phyloP scores from a whole-genome alignment of 257 asterid genomes.

The Cruciata laevipes region DNA sequence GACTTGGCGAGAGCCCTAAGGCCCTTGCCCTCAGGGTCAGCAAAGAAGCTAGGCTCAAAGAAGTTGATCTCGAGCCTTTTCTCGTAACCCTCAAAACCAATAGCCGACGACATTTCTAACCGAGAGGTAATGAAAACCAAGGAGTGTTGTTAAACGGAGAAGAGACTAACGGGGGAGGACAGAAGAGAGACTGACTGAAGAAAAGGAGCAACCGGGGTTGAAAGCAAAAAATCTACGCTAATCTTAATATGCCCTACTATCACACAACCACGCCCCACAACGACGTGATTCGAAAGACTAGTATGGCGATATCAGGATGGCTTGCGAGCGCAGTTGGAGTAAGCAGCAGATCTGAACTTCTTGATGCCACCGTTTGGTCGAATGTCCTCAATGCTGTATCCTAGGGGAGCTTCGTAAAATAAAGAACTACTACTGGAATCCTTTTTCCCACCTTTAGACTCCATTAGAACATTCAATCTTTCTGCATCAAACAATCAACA shows the following conservation, averaged over 20 bases:
- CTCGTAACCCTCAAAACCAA: conserved; percentile 84
- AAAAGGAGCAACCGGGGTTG: conserved; percentile 45
- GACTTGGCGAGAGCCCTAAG: conserved; percentile 55
- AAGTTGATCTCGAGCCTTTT: conserved; percentile 79
- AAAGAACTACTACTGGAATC: conserved; percentile 68
- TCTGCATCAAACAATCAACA: conserved; percentile 2
- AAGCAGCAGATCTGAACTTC: conserved; percentile 96
- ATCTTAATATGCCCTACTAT: conserved; percentile 8
- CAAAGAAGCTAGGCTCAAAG: conserved; percentile 55
- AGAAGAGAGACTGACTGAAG: conserved; percentile 43
- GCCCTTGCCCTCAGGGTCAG: conserved; percentile 79
- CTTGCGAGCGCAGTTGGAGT: conserved; percentile 98
- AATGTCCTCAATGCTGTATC: conserved; percentile 84
- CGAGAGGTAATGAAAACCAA: conserved; percentile 7
- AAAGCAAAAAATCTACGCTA: conserved; percentile 23
- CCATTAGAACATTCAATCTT: conserved; percentile 78
- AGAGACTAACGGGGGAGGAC: conserved; percentile 11
- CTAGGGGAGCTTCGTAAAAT: conserved; percentile 88
- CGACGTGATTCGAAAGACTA: conserved; percentile 30
- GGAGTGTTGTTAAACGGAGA: conserved; percentile 5
- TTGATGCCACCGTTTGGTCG: conserved; percentile 96
- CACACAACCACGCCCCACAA: conserved; percentile 48
- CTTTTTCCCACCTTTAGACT: conserved; percentile 87
- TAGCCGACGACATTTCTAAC: conserved; percentile 62
- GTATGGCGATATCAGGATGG: conserved; percentile 69